Percentiles rank a stretch among this genome's conserved stretches.
phyloP scores from a whole-genome alignment of 768 basidiomycete genomes.

The Mycena galericulata region DNA sequence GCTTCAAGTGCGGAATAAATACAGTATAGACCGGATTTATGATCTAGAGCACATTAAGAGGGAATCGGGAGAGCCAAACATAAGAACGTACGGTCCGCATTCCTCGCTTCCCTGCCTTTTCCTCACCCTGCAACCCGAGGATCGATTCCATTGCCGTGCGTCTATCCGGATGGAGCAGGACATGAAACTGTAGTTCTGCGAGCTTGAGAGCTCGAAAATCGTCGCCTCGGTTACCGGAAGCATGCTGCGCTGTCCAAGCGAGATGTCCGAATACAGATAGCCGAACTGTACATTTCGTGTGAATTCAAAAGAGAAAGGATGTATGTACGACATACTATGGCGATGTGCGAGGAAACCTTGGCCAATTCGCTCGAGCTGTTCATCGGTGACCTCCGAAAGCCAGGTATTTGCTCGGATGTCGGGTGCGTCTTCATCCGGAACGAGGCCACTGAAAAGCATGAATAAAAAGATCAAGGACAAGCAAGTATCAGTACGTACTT shows the following conservation, averaged over 20 bases:
- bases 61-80: not conserved
- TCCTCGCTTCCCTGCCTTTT: constrained; percentile 39
- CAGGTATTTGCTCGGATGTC: constrained; percentile 32
- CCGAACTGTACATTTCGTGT: constrained; percentile 29
- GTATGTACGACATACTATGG: constrained; percentile 36
- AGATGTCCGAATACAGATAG: constrained; percentile 43
- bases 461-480: not conserved
- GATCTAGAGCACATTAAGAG: constrained; percentile 31
- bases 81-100: constrained; percentile 38
- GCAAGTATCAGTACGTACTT: not conserved
- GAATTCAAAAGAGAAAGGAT: not conserved
- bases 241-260: constrained; percentile 43
- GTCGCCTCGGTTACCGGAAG: constrained; percentile 47
- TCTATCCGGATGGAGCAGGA: constrained; percentile 40
- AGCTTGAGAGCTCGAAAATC: constrained; percentile 43
- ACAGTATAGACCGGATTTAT: constrained; percentile 45
- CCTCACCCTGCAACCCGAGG: constrained; percentile 44
- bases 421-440: constrained; percentile 21
- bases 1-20: constrained; percentile 43
- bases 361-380: constrained; percentile 39
- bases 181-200: constrained; percentile 43
- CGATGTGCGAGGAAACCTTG: constrained; percentile 43
- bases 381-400: constrained; percentile 25
- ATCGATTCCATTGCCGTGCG: constrained; percentile 36
- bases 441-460: not conserved